Conservation (phyloP, 257 asterid genomes). For the Solanum rostratum region DNA sequence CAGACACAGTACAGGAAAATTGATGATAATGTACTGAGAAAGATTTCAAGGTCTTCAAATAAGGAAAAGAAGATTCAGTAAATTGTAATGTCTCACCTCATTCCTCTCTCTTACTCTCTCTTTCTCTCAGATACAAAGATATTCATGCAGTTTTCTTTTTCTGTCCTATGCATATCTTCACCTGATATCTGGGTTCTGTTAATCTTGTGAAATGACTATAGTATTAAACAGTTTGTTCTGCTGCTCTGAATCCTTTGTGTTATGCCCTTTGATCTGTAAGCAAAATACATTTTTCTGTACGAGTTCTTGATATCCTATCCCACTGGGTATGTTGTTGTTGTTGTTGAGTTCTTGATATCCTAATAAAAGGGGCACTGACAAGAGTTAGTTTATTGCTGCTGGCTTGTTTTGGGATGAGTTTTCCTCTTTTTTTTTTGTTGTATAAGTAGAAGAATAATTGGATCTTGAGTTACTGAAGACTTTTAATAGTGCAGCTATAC, state of each 20-base stretch:
- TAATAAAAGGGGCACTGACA: background rate
- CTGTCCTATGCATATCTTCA: background rate
- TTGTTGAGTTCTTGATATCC: background rate
- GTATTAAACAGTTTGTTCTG: background rate
- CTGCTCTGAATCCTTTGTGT: background rate
- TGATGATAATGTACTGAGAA: slow-evolving; percentile 33
- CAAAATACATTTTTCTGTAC: background rate
- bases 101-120: background rate
- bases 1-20: slow-evolving; percentile 42
- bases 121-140: background rate
- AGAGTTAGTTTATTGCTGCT: background rate
- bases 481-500: background rate
- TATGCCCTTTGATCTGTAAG: background rate
- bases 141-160: background rate
- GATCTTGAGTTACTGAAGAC: background rate
- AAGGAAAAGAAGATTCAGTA: slow-evolving; percentile 76
- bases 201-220: background rate
- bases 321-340: too few species aligned
- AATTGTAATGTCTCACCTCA: slow-evolving; percentile 17
- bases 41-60: slow-evolving; percentile 35
- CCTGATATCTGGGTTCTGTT: background rate
- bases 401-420: background rate
- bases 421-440: background rate
- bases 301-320: background rate
- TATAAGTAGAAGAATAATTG: background rate